A percentile compares a stretch with the other conserved stretches of the same genome.
Evolutionary conservation across 192 early-diverging fungal species (phyloP).

Genomic region (Neocallimastix lanati): DNA sequence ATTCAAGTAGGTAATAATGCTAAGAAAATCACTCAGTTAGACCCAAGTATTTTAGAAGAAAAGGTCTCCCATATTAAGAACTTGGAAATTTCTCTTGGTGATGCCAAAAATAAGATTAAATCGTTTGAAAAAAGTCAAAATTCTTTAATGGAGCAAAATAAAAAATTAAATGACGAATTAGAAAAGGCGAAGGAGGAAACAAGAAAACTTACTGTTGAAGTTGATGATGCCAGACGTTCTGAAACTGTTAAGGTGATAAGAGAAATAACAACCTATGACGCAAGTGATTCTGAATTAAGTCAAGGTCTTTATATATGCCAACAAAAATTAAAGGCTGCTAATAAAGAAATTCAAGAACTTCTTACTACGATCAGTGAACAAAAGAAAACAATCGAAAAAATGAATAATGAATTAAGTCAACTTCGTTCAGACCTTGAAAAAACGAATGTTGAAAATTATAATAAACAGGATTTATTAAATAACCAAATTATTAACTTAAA

Average conservation of each 20-base stretch:
- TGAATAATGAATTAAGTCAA: background rate
- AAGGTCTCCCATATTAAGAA: background rate
- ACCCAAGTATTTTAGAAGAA: background rate
- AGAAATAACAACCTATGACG: background rate
- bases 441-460: background rate
- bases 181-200: background rate
- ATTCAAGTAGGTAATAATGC: background rate
- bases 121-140: background rate
- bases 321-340: background rate
- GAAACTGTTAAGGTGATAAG: background rate
- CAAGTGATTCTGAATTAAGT: background rate
- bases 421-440: background rate
- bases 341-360: background rate
- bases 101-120: background rate
- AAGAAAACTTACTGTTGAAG: no score
- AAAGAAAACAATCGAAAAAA: background rate
- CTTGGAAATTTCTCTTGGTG: background rate
- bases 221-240: background rate
- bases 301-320: background rate
- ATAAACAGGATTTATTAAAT: background rate
- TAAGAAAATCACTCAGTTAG: background rate
- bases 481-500: background rate
- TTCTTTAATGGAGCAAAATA: background rate
- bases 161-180: background rate
- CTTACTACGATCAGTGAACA: background rate